These are phyloP conservation scores for Cornus florida DNA, from an alignment of 148 eudicot species.

Conservation along the genomic window DNA sequence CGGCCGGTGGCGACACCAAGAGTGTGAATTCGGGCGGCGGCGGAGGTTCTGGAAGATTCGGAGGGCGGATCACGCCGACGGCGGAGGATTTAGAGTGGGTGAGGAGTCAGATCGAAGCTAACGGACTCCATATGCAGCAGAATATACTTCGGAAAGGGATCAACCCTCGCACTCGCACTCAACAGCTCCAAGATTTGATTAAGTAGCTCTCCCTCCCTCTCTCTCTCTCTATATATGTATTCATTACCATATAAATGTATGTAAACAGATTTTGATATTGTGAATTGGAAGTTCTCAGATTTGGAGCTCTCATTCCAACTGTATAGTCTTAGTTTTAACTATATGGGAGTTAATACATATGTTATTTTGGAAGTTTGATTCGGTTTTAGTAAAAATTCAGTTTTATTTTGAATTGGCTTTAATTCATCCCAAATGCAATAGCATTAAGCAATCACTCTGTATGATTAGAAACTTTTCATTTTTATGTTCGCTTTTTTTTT, in stretches of 20 bases:
- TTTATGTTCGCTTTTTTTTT: too few species aligned
- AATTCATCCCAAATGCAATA: too few species aligned
- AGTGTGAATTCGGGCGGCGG: not conserved
- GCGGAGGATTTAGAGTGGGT: slow-evolving; percentile 76
- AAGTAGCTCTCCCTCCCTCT: slow-evolving; percentile 34
- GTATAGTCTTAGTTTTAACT: not conserved
- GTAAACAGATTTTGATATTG: not conserved
- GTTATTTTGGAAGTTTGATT: not conserved
- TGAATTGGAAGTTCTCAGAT: not conserved
- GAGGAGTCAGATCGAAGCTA: slow-evolving; percentile 63
- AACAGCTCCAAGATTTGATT: slow-evolving; percentile 80
- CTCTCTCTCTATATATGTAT: not conserved
- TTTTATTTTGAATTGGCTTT: not conserved
- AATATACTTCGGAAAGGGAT: slow-evolving; percentile 89
- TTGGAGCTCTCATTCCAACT: not conserved
- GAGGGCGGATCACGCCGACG: slow-evolving; percentile 44
- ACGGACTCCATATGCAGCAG: slow-evolving; percentile 84
- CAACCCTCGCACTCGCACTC: slow-evolving; percentile 89
- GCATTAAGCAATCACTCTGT: too few species aligned
- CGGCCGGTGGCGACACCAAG: not conserved
- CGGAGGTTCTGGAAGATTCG: not conserved
- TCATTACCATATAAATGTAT: not conserved
- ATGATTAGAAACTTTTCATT: too few species aligned
- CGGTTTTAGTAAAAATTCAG: not conserved
- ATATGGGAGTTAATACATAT: not conserved